These are phyloP conservation scores for Sporobolomyces phaffii DNA, from an alignment of 768 basidiomycete species.

Conservation along the genomic window DNA sequence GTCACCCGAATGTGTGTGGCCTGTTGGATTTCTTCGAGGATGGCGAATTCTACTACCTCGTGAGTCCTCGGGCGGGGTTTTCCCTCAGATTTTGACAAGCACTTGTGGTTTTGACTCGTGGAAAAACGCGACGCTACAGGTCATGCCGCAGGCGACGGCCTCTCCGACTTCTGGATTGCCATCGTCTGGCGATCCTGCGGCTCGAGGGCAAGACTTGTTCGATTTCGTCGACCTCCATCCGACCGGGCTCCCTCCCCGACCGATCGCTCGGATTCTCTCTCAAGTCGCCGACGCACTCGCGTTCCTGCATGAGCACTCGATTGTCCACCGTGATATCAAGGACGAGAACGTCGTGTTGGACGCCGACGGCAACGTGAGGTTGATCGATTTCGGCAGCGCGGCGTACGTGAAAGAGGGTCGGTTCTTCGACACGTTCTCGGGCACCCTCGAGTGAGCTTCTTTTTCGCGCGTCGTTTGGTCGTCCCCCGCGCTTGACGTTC, in stretches of 20 bases:
- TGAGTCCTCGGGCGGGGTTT: too few species aligned
- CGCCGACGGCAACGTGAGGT: conserved; percentile 69
- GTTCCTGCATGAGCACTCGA: conserved; percentile 85
- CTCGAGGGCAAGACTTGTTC: conserved; percentile 67
- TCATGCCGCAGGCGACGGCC: conserved; percentile 33
- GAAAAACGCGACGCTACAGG: conserved; percentile 44
- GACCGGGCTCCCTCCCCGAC: conserved; percentile 67
- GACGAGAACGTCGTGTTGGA: conserved; percentile 62
- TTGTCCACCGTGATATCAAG: conserved; percentile 97
- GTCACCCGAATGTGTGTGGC: conserved; percentile 92
- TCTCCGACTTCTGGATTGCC: background rate
- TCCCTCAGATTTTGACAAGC: too few species aligned
- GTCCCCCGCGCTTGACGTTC: too few species aligned
- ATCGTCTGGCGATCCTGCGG: conserved; percentile 50
- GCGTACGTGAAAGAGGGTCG: conserved; percentile 50
- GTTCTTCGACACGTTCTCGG: conserved; percentile 51
- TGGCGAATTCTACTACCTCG: conserved; percentile 88
- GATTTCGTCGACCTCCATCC: conserved; percentile 88
- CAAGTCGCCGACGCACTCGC: conserved; percentile 80
- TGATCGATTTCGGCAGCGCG: conserved; percentile 91
- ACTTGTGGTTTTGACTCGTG: too few species aligned
- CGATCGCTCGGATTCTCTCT: conserved; percentile 76
- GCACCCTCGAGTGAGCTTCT: conserved; percentile 46
- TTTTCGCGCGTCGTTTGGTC: too few species aligned
- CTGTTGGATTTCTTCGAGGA: conserved; percentile 96